A percentile compares a stretch with the other conserved stretches of the same genome.
These are phyloP conservation scores for Pseudopithomyces maydicus DNA, from an alignment of 2,329 filamentous ascomycete genomes.

Conservation along the genomic window DNA sequence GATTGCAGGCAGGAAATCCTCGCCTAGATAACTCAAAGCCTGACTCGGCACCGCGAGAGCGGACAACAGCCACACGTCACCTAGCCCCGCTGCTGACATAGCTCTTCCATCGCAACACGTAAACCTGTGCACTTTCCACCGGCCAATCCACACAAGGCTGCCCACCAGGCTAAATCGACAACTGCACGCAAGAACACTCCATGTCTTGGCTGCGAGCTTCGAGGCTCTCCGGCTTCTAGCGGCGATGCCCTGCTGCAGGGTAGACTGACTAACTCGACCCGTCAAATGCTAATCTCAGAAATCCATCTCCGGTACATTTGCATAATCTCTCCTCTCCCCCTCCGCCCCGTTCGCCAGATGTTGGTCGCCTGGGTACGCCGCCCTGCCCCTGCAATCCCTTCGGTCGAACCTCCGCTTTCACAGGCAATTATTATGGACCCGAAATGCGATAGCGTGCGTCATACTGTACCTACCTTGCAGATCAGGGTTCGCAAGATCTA, in stretches of 20 bases:
- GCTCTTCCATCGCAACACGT: neutral
- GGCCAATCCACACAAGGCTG: neutral
- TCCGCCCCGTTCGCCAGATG: neutral
- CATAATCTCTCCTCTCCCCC: neutral
- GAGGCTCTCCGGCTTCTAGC: neutral
- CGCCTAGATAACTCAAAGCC: slow-evolving; percentile 3
- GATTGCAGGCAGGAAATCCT: slow-evolving; percentile 5
- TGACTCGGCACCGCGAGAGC: slow-evolving; percentile 11
- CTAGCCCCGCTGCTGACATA: slow-evolving; percentile 4
- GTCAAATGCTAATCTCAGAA: slow-evolving; percentile 3
- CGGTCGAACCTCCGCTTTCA: neutral
- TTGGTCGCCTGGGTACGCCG: neutral
- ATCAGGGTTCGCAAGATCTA: neutral
- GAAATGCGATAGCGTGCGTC: neutral
- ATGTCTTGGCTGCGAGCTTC: neutral
- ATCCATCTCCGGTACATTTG: neutral
- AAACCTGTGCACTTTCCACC: neutral
- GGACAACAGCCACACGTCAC: slow-evolving; percentile 1
- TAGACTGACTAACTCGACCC: neutral
- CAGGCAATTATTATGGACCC: neutral
- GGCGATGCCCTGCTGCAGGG: neutral
- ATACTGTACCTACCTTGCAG: neutral
- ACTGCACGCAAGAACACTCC: neutral
- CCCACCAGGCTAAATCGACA: neutral
- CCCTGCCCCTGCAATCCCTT: neutral